Evolutionary conservation across 1,284 basidiomycete species (phyloP).

Genomic region (Ceratobasidium papillatum): DNA sequence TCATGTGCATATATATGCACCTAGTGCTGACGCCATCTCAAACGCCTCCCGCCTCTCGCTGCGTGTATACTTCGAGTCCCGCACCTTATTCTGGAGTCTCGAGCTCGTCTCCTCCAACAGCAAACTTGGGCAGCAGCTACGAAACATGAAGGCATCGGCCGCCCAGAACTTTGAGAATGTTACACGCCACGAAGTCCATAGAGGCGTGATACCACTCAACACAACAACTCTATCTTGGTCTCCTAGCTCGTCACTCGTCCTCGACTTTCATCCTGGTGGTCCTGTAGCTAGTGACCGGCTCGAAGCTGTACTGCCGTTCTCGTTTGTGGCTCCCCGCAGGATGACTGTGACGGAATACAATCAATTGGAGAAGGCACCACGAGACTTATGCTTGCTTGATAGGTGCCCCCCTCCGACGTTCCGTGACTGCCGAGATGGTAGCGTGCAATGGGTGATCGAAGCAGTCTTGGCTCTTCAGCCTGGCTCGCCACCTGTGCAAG

Average conservation of each 20-base stretch:
- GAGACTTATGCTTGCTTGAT: conserved; percentile 5
- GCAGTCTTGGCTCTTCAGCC: conserved; percentile 2
- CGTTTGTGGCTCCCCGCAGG: conserved; percentile 11
- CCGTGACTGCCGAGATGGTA: conserved; percentile 11
- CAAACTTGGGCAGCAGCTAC: neutral
- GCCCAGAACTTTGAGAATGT: conserved; percentile 15
- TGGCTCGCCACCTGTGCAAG: neutral
- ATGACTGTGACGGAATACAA: conserved; percentile 28
- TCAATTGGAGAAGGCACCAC: conserved; percentile 3
- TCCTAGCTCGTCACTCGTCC: neutral
- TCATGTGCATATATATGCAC: conserved; percentile 17
- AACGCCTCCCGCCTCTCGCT: conserved; percentile 2
- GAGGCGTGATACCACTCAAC: conserved; percentile 7
- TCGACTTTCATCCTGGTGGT: neutral
- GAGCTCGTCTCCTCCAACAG: neutral
- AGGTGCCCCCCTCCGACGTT: conserved; percentile 20
- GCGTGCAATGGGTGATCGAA: conserved; percentile 33
- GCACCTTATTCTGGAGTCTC: conserved; percentile 26
- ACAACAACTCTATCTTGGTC: conserved; percentile 5
- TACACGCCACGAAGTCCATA: conserved; percentile 28
- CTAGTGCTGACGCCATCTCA: neutral
- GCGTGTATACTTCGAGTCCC: conserved; percentile 31
- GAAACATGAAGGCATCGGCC: neutral
- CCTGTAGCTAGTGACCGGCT: neutral
- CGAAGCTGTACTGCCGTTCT: conserved; percentile 19